Conservation (phyloP, 345 rosid species). For the Eutrema heterophyllum region DNA sequence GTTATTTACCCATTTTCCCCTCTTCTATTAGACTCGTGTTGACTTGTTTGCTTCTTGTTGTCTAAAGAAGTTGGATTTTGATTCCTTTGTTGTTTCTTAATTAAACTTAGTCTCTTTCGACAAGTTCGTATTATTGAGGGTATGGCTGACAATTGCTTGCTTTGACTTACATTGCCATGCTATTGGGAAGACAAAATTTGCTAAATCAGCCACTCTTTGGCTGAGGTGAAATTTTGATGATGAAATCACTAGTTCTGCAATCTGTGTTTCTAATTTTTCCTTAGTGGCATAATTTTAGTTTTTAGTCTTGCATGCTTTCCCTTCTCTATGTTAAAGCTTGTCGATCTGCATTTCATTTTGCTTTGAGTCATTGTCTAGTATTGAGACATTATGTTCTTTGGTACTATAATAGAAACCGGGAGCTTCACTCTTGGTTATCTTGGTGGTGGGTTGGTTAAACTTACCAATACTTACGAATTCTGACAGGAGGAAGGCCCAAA, state of each 20-base stretch:
- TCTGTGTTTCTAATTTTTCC: not conserved
- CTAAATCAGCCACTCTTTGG: not conserved
- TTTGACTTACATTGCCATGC: not conserved
- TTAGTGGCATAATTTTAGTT: not conserved
- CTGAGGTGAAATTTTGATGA: not conserved
- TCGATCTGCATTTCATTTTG: not conserved
- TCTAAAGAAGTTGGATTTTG: not conserved
- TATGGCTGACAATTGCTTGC: not conserved
- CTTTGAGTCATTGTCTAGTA: not conserved
- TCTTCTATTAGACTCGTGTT: not conserved
- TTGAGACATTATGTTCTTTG: not conserved
- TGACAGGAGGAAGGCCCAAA: slow-evolving; percentile 86
- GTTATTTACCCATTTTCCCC: not conserved
- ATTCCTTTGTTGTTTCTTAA: not conserved
- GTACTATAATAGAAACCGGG: not conserved
- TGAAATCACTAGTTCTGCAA: not conserved
- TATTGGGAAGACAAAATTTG: not conserved
- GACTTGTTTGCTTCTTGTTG: not conserved
- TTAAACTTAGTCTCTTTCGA: not conserved
- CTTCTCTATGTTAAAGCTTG: not conserved
- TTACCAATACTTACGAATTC: slow-evolving; percentile 4
- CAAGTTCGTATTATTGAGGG: not conserved
- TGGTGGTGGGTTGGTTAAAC: not conserved
- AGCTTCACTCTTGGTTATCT: not conserved
- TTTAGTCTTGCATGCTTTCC: not conserved